Conservation (phyloP, 345 rosid species). For the Eucalyptus pauciflora region DNA sequence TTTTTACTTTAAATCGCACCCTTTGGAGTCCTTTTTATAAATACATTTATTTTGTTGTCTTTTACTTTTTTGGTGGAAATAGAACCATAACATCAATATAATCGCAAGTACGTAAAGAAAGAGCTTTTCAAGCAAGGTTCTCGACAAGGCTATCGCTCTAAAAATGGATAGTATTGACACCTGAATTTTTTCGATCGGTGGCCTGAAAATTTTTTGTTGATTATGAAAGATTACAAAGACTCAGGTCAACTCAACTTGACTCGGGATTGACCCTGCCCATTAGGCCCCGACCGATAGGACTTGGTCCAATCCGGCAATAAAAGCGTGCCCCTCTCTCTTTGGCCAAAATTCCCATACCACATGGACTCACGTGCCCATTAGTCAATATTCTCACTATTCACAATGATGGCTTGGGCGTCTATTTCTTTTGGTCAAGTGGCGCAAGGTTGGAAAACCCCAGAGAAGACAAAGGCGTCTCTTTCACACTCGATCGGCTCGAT, state of each 20-base stretch:
- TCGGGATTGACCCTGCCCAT: too few species aligned
- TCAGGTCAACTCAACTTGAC: too few species aligned
- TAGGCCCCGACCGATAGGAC: too few species aligned
- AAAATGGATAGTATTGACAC: too few species aligned
- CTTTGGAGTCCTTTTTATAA: neutral
- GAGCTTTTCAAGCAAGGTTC: too few species aligned
- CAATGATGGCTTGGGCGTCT: neutral
- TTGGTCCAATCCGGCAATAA: neutral
- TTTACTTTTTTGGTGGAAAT: neutral
- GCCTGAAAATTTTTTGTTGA: too few species aligned
- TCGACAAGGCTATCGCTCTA: too few species aligned
- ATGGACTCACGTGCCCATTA: neutral
- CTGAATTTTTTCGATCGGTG: rapidly evolving
- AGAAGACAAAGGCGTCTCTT: neutral
- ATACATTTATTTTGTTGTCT: neutral
- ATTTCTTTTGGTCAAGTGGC: neutral
- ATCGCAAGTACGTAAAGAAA: neutral
- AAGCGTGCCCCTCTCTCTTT: neutral
- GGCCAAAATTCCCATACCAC: neutral
- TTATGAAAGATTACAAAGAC: too few species aligned
- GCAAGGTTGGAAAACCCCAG: neutral
- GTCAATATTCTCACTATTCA: too few species aligned
- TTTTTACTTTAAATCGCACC: neutral
- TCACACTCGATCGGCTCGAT: neutral
- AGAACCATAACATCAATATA: neutral